Evolutionary conservation across 768 basidiomycete genomes (phyloP).

Genomic region (Rickenella mellea): DNA sequence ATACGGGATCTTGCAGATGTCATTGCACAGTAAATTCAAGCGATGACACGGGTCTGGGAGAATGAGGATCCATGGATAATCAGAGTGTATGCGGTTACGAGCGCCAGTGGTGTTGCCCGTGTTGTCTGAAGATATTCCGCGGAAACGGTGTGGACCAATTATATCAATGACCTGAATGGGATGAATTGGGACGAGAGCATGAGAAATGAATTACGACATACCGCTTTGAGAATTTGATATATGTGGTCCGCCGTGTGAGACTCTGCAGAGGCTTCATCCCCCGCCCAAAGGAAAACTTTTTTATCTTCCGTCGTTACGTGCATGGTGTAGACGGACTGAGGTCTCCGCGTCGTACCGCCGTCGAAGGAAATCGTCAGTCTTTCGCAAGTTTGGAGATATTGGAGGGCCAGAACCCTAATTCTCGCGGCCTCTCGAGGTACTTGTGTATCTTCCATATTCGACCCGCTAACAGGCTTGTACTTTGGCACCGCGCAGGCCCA

Average conservation of each 20-base stretch:
- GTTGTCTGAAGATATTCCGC: constrained; percentile 10
- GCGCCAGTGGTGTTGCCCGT: constrained; percentile 14
- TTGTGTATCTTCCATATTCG: constrained; percentile 6
- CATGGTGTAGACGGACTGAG: constrained; percentile 13
- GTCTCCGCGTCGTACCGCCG: constrained; percentile 9
- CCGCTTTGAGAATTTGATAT: constrained; percentile 3
- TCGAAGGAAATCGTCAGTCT: constrained; percentile 14
- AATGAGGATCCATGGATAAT: constrained; percentile 10
- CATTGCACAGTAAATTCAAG: constrained; percentile 8
- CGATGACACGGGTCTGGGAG: constrained; percentile 14
- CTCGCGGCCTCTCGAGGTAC: constrained; percentile 12
- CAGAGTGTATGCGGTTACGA: constrained; percentile 1
- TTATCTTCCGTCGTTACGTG: constrained; percentile 14
- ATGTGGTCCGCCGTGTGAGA: too few species aligned
- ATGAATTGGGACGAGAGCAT: neutral
- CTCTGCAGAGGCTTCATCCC: too few species aligned
- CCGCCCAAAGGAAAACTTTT: too few species aligned
- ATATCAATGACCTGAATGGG: constrained; percentile 9
- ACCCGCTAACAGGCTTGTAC: constrained; percentile 1
- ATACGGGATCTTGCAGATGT: constrained; percentile 8
- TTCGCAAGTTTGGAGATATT: constrained; percentile 1
- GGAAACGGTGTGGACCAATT: constrained; percentile 11
- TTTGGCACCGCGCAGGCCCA: constrained; percentile 1
- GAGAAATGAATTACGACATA: neutral
- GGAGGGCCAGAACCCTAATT: constrained; percentile 1